These are phyloP conservation scores for Aspergillus fructus DNA, from an alignment of 2,329 filamentous ascomycete species.

Conservation along the genomic window DNA sequence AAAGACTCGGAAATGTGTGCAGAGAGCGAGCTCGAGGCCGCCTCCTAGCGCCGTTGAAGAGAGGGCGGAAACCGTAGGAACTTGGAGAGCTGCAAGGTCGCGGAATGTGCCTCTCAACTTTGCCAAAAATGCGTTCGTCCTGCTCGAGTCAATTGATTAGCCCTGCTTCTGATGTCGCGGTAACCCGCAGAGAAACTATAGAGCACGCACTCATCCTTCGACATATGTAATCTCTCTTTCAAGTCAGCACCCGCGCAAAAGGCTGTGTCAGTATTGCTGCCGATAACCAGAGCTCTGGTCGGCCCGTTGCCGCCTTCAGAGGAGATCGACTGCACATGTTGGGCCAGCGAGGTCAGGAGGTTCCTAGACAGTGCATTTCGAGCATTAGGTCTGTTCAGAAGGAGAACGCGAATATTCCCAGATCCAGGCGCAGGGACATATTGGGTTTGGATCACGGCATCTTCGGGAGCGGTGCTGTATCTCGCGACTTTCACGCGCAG, in stretches of 20 bases:
- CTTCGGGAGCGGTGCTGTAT: conserved; percentile 34
- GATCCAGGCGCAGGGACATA: conserved; percentile 74
- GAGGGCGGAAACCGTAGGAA: conserved; percentile 88
- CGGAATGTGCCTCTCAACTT: conserved; percentile 75
- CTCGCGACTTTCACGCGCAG: conserved; percentile 33
- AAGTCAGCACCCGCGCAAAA: conserved; percentile 96
- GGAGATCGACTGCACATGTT: conserved; percentile 71
- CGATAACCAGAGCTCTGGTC: conserved; percentile 79
- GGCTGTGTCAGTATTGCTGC: conserved; percentile 77
- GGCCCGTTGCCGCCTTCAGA: conserved; percentile 55
- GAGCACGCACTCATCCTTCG: conserved; percentile 67
- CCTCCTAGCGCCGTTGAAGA: conserved; percentile 85
- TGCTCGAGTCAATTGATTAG: conserved; percentile 37
- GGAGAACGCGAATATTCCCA: conserved; percentile 83
- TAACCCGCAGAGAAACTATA: neutral
- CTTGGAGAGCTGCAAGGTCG: conserved; percentile 69
- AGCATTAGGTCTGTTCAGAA: conserved; percentile 78
- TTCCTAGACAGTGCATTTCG: conserved; percentile 88
- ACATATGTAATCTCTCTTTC: conserved; percentile 80
- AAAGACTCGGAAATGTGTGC: conserved; percentile 86
- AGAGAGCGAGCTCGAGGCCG: conserved; percentile 87
- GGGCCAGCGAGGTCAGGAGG: conserved; percentile 69
- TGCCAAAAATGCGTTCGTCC: conserved; percentile 75
- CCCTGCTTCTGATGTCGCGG: neutral
- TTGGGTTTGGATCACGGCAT: conserved; percentile 61